Evolutionary conservation across 2,329 filamentous ascomycete species (phyloP), one percentile per base, ranked within the genome.

Genomic region (Biscogniauxia marginata): DNA sequence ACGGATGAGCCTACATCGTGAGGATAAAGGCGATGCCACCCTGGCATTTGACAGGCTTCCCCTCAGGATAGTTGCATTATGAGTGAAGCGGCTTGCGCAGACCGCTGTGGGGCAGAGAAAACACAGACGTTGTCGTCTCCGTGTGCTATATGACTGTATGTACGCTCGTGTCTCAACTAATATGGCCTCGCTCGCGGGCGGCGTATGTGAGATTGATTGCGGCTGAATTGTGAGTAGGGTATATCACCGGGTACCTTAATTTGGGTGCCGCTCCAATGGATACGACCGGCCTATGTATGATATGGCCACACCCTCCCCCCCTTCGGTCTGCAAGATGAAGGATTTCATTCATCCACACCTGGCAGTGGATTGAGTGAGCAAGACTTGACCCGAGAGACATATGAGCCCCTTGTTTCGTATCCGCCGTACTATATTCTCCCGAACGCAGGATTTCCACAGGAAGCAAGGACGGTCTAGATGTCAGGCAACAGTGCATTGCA

Each of bases 191-290:
- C 9, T n/a, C 30, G n/a, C 30, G 30, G 30, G 30, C 30, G 24
- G n/a, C n/a, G n/a, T 39, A 39, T 60, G 57, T 52, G 8, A 44
- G 49, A 49, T 45, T 53, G 18, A 62, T 61, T 64, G 62, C 57
- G 62, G 62, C 62, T 64, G 60, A 39, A 53, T 39, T 48, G 24
- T 46, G 39, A 52, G 43, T 21, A 49, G 49, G 56, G 54, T 39
- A n/a, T 50, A 24, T 51, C 20, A 21, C 49, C 30, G n/a, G n/a
- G 49, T 50, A 56, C 55, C 51, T 56, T 52, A 49, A 44, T 49
- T 50, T 45, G 53, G 47, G 48, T 56, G 56, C 53, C 39, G 43
- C 53, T 23, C 49, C 18, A 50, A 49, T 49, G 46, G 23, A 22
- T 18, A 46, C 30, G 30, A 39, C 30, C 30, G 30, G 30, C 30